Evolutionary conservation across 148 eudicot species (phyloP).

Genomic region (Heliamphora exappendiculata): DNA sequence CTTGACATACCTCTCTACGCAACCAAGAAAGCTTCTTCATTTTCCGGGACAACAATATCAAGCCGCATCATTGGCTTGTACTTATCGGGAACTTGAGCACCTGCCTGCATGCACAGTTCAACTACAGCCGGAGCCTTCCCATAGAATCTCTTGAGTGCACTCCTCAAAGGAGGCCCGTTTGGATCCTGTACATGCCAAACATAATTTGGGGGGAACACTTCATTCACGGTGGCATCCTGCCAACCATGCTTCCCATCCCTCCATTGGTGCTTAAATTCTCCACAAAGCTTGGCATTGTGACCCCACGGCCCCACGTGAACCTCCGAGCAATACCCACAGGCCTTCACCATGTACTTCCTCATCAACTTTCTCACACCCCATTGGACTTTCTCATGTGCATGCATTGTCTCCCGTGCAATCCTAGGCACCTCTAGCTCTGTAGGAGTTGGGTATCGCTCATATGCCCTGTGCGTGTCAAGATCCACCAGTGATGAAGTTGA

Average conservation of each 20-base stretch:
- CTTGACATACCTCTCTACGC: slow-evolving; percentile 23
- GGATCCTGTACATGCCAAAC: slow-evolving; percentile 91
- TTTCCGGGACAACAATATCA: slow-evolving; percentile 84
- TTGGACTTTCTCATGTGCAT: slow-evolving; percentile 57
- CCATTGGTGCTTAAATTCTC: slow-evolving; percentile 98
- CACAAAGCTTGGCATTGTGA: slow-evolving; percentile 94
- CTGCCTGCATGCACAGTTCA: slow-evolving; percentile 86
- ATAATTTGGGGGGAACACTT: slow-evolving; percentile 85
- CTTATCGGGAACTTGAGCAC: slow-evolving; percentile 56
- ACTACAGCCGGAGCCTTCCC: slow-evolving; percentile 94
- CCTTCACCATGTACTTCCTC: slow-evolving; percentile 77
- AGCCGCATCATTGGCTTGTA: slow-evolving; percentile 88
- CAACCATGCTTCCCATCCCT: slow-evolving; percentile 99
- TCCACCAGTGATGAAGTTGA: slow-evolving; percentile 37
- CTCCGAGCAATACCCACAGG: slow-evolving; percentile 96
- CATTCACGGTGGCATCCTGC: slow-evolving; percentile 85
- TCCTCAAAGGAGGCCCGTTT: slow-evolving; percentile 61
- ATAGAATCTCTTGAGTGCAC: slow-evolving; percentile 60
- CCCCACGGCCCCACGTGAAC: slow-evolving; percentile 99
- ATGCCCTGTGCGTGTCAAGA: slow-evolving; percentile 68
- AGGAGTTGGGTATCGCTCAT: slow-evolving; percentile 52
- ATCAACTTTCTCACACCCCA: slow-evolving; percentile 69
- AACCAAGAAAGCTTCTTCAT: slow-evolving; percentile 64
- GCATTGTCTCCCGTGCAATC: slow-evolving; percentile 60
- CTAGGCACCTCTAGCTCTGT: slow-evolving; percentile 34